Conservation (phyloP, 2,329 filamentous ascomycete genomes). For the Fusarium sambucinum region DNA sequence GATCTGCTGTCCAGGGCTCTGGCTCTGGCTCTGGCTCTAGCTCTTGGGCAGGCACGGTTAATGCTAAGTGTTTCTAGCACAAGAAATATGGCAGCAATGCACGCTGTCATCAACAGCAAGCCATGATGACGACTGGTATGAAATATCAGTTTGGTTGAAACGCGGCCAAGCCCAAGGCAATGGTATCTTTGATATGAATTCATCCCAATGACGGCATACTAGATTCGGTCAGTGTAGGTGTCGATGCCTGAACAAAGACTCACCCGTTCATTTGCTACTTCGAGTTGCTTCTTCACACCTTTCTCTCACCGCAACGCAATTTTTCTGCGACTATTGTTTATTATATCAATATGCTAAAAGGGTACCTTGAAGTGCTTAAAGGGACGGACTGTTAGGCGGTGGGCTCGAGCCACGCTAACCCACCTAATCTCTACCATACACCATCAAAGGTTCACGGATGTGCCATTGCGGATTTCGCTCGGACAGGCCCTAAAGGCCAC, state of each 20-base stretch:
- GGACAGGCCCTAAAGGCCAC: conserved; percentile 41
- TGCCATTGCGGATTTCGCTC: conserved; percentile 43
- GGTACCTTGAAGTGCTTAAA: conserved; percentile 2
- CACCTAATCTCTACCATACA: conserved; percentile 40
- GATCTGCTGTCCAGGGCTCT: conserved; percentile 48
- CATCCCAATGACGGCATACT: conserved; percentile 14
- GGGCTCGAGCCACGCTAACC: conserved; percentile 23
- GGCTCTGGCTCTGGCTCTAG: neutral
- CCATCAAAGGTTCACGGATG: conserved; percentile 39
- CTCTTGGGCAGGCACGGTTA: conserved; percentile 22
- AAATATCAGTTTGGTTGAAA: conserved; percentile 13
- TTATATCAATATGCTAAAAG: neutral
- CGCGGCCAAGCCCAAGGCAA: conserved; percentile 16
- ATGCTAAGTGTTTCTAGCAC: conserved; percentile 19
- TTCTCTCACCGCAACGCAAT: conserved; percentile 7
- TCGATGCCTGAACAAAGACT: conserved; percentile 41
- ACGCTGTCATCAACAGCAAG: conserved; percentile 8
- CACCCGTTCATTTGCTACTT: neutral
- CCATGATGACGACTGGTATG: conserved; percentile 9
- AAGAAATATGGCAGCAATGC: conserved; percentile 12
- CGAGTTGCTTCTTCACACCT: conserved; percentile 13
- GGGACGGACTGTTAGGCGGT: conserved; percentile 21
- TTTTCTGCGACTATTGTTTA: neutral
- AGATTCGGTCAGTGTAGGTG: conserved; percentile 8
- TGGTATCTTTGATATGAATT: conserved; percentile 13